Evolutionary conservation across 192 early-diverging fungal species (phyloP).

Genomic region (Linnemannia elongata): DNA sequence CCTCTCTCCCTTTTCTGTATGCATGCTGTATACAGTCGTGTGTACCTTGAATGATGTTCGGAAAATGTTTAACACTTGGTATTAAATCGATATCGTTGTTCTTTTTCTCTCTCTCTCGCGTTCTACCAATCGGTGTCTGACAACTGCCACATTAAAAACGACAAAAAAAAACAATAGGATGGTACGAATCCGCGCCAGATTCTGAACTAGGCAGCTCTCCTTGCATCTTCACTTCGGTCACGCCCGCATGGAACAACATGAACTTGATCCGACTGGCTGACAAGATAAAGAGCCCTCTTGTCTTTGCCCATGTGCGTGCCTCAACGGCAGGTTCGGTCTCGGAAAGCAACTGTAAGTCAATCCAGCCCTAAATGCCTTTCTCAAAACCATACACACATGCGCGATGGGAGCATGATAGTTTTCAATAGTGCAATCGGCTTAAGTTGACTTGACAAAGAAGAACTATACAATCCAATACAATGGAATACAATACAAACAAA

Average conservation of each 20-base stretch:
- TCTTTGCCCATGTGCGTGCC: slow-evolving; percentile 88
- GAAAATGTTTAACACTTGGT: not conserved
- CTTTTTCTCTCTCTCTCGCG: not conserved
- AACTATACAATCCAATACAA: no score
- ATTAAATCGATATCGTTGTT: not conserved
- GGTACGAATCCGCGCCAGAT: slow-evolving; percentile 73
- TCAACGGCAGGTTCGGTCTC: slow-evolving; percentile 79
- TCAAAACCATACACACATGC: not conserved
- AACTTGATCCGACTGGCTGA: slow-evolving; percentile 82
- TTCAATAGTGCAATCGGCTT: no score
- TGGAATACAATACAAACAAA: not conserved
- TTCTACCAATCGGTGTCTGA: not conserved
- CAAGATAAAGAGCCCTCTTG: slow-evolving; percentile 78
- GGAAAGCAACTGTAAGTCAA: slow-evolving; percentile 77
- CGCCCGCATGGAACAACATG: slow-evolving; percentile 86
- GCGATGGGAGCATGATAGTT: no score
- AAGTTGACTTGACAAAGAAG: no score
- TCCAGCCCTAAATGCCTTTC: not conserved
- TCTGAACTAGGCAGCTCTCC: slow-evolving; percentile 58
- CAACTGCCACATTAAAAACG: not conserved
- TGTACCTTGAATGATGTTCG: not conserved
- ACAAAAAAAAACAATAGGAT: slow-evolving; percentile 22
- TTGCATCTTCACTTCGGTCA: slow-evolving; percentile 86
- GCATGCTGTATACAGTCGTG: not conserved
- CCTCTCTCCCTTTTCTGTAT: not conserved